Evolutionary conservation across 805 yeast genomes (phyloP).

Genomic region (Ogataea paraovalis): DNA sequence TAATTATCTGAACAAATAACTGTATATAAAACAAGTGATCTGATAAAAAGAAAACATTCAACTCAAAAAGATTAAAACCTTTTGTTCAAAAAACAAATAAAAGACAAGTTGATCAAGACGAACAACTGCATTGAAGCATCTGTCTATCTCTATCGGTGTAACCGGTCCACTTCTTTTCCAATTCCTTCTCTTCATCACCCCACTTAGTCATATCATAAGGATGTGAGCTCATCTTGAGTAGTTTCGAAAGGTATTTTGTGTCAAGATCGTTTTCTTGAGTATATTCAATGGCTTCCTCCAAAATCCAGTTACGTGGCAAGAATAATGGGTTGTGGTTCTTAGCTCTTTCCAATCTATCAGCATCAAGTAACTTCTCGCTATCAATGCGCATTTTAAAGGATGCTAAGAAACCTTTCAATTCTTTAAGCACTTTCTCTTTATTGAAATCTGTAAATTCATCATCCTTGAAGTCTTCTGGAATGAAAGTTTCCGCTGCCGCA

Average conservation of each 20-base stretch:
- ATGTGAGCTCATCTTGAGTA: slow-evolving; percentile 65
- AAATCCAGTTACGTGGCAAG: slow-evolving; percentile 79
- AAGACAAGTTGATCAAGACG: slow-evolving; percentile 36
- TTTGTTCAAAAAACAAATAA: too few species aligned
- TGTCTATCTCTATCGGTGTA: slow-evolving; percentile 48
- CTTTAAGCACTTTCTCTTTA: slow-evolving; percentile 38
- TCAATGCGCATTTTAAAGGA: slow-evolving; percentile 40
- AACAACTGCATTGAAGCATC: slow-evolving; percentile 76
- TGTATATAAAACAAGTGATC: too few species aligned
- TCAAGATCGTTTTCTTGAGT: slow-evolving; percentile 52
- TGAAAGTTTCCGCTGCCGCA: slow-evolving; percentile 22
- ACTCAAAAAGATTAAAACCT: too few species aligned
- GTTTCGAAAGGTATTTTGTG: slow-evolving; percentile 49
- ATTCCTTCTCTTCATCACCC: slow-evolving; percentile 59
- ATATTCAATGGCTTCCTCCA: slow-evolving; percentile 71
- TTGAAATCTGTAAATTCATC: slow-evolving; percentile 22
- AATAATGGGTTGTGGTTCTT: slow-evolving; percentile 66
- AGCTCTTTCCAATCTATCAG: slow-evolving; percentile 40
- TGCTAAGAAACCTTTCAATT: slow-evolving; percentile 49
- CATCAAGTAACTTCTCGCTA: slow-evolving; percentile 33
- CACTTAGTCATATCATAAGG: slow-evolving; percentile 71
- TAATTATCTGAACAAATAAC: too few species aligned
- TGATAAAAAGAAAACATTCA: too few species aligned
- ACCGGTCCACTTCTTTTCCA: slow-evolving; percentile 59
- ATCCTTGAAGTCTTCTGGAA: slow-evolving; percentile 27